phyloP scores from a whole-genome alignment of 108 stramenopile genomes.

The Nitzschia inconspicua region DNA sequence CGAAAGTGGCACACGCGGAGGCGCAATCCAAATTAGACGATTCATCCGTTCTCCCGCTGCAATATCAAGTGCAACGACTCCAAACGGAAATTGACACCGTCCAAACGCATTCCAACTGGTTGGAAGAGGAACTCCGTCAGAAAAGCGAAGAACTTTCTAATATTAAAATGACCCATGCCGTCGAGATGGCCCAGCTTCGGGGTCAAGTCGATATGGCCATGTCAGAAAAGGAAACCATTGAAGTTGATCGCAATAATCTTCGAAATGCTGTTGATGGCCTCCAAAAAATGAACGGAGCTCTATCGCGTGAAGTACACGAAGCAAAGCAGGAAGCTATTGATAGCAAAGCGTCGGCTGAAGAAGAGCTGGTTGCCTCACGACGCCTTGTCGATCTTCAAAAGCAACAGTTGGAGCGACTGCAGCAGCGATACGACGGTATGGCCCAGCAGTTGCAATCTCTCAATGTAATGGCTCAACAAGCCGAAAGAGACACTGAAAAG shows the following conservation, averaged over 20 bases:
- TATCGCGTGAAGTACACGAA: slow-evolving; percentile 34
- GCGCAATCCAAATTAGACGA: slow-evolving; percentile 47
- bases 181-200: slow-evolving; percentile 33
- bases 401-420: slow-evolving; percentile 47
- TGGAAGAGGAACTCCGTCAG: slow-evolving; percentile 53
- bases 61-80: slow-evolving; percentile 61
- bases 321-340: slow-evolving; percentile 41
- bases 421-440: slow-evolving; percentile 40
- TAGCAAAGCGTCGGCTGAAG: slow-evolving; percentile 34
- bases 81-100: slow-evolving; percentile 67
- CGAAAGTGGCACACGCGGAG: slow-evolving; percentile 45
- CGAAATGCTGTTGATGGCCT: slow-evolving; percentile 22
- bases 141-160: slow-evolving; percentile 30
- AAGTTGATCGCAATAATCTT: slow-evolving; percentile 23
- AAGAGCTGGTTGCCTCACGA: slow-evolving; percentile 53
- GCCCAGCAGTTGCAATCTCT: slow-evolving; percentile 44
- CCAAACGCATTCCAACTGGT: slow-evolving; percentile 58
- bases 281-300: slow-evolving; percentile 38
- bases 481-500: slow-evolving; percentile 36
- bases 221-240: slow-evolving; percentile 30
- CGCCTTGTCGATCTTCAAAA: slow-evolving; percentile 61
- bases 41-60: slow-evolving; percentile 60
- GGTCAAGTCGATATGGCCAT: slow-evolving; percentile 30
- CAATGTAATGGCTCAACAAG: slow-evolving; percentile 46
- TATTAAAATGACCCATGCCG: slow-evolving; percentile 31